Evolutionary conservation across 2,329 filamentous ascomycete species (phyloP), one percentile per base, ranked within the genome.

Genomic region (Rosellinia necatrix): DNA sequence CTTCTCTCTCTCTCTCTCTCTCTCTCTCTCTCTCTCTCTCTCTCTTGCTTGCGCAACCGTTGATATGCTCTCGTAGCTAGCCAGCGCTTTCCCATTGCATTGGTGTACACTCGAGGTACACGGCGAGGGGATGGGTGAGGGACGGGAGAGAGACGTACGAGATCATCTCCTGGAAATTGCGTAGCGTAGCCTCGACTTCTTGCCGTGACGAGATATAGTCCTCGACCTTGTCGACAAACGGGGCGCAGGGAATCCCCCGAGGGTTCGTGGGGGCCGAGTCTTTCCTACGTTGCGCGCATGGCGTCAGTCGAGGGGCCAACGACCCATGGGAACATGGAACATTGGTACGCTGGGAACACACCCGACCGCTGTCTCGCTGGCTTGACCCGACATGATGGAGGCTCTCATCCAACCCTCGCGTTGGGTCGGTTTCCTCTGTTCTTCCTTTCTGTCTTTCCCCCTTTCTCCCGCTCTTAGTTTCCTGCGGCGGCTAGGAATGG

Each of bases 81-180:
- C n/a, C n/a, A n/a, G n/a, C n/a, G n/a, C n/a, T n/a, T n/a, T n/a
- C n/a, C n/a, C n/a, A n/a, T n/a, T n/a, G n/a, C n/a, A n/a, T n/a
- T n/a, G n/a, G n/a, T n/a, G n/a, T n/a, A n/a, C n/a, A n/a, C n/a
- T n/a, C n/a, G n/a, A n/a, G n/a, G n/a, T n/a, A n/a, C n/a, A n/a
- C n/a, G n/a, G n/a, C n/a, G 13, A n/a, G 19, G 37, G 7, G 4
- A 24, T 4, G 38, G 27, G 24, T 3, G 32, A 22, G 15, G 13
- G 13, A 41, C 7, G 19, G 69, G 56, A 22, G 67, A 58, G 51
- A 56, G 56, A 76, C 82, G 74, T 81, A 94, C 90, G 90, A 91
- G 64, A 96, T 96, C 90, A 96, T 94, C 78, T 96, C 91, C 71
- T 93, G 90, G 72, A 96, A 96, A 72, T 83, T 91, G 70, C 89